Evolutionary conservation across 139 green algal genomes (phyloP).

Genomic region (Prasinococcaceae sp.): DNA sequence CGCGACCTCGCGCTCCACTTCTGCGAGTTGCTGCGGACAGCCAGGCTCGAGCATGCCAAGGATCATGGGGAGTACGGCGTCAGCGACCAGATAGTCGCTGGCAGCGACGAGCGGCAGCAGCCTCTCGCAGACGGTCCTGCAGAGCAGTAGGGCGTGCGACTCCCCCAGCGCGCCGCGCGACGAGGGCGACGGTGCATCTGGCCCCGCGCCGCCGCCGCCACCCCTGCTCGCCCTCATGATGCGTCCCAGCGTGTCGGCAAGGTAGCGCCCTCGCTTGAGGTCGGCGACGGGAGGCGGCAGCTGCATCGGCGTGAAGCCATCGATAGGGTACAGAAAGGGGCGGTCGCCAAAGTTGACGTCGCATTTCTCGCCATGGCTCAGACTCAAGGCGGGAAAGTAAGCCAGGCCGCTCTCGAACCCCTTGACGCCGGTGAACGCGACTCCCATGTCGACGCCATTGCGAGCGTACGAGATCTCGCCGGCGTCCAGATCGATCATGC

Average conservation of each 20-base stretch:
- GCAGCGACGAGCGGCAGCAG: no score
- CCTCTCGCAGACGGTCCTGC: no score
- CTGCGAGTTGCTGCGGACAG: no score
- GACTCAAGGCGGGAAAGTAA: conserved; percentile 67
- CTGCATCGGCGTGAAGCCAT: conserved; percentile 55
- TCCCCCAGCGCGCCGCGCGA: no score
- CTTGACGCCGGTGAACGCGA: conserved; percentile 48
- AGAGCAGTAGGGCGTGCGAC: no score
- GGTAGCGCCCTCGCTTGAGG: neutral
- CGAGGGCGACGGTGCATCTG: no score
- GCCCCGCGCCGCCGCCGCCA: no score
- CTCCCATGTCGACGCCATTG: conserved; percentile 63
- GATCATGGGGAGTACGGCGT: no score
- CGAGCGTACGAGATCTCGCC: conserved; percentile 57
- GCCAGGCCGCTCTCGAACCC: conserved; percentile 37
- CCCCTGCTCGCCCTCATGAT: no score
- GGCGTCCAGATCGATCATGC: conserved; percentile 63
- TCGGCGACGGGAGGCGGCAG: conserved; percentile 14
- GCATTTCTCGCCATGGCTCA: conserved; percentile 60
- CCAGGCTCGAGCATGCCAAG: no score
- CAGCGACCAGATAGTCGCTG: no score
- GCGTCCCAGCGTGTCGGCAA: neutral
- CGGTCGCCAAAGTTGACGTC: conserved; percentile 61
- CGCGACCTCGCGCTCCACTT: no score
- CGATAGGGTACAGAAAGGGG: conserved; percentile 55